A percentile compares a stretch with the other conserved stretches of the same genome.
Conservation (phyloP, 140 eudicot genomes). For the Flaveria floridana region DNA sequence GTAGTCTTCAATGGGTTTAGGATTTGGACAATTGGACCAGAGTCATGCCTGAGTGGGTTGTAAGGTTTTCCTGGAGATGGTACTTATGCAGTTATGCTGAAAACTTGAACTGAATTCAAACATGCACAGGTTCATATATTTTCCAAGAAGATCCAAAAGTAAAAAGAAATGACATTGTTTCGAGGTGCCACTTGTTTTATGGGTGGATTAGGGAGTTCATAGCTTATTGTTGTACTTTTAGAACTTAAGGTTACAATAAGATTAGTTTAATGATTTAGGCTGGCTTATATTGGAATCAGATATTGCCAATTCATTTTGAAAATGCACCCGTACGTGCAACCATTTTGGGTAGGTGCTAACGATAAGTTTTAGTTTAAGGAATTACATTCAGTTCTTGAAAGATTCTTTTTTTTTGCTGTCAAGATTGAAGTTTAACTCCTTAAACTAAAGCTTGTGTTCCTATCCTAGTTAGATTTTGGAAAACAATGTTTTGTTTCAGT, state of each 20-base stretch:
- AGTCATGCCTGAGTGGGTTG: constrained; percentile 12
- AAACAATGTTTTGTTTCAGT: constrained; percentile 4
- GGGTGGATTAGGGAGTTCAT: background rate
- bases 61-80: constrained; percentile 8
- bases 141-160: background rate
- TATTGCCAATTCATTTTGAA: background rate
- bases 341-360: background rate
- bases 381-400: background rate
- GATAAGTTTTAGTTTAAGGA: constrained; percentile 3
- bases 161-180: background rate
- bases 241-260: constrained; percentile 14
- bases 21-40: constrained; percentile 9
- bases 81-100: background rate
- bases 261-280: constrained; percentile 7
- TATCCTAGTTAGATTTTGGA: background rate
- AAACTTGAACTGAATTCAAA: background rate
- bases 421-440: background rate
- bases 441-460: constrained; percentile 1
- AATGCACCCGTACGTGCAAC: background rate
- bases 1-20: background rate
- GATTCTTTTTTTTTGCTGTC: background rate
- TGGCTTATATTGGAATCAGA: background rate
- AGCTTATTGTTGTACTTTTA: background rate
- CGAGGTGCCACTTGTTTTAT: background rate
- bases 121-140: constrained; percentile 2